Base-by-base conservation (phyloP, 2,329 filamentous ascomycete genomes). In the Pyrenochaeta sp. region DNA sequence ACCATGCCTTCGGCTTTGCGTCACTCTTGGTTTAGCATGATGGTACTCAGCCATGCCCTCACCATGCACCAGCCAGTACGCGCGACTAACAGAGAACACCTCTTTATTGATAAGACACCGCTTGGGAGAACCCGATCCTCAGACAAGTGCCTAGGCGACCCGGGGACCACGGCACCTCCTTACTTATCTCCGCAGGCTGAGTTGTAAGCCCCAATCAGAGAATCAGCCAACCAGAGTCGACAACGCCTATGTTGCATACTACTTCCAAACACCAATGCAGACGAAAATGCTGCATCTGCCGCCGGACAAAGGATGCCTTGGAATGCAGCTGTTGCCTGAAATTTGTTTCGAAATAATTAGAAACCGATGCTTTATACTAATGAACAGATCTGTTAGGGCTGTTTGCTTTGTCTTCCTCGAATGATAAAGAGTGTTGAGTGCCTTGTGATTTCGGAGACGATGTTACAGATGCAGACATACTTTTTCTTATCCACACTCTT, bases 141-240 rank as follows among this genome's bases (percentile, higher is more conserved):
- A 44, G 24, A 27, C 15, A 28, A 27, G 8, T 15, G 19, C 27
- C 46, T 49, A 13, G 22, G 19, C 19, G 34, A 27, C 12, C 24
- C 22, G 13, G 6, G 15, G 10, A 9, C 32, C n/a, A 40, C 15
- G 34, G 36, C n/a, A 15, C 40, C 25, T 42, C 48, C 36, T 50
- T 40, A 22, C 48, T 40, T 34, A 52, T 51, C 25, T 37, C 40
- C 44, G 50, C 36, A 13, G 15, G 48, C 37, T 50, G 24, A 30
- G 36, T n/a, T 13, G 30, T 49, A 37, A 49, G 34, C 32, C 46
- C 19, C 46, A 28, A 44, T 44, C 15, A 44, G 25, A 10, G 3
- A 4, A 30, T 30, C 44, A 42, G 42, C 64, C 64, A 64, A 62
- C 58, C 54, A 62, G 19, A 54, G 36, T 40, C 30, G 39, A 22